Percentiles rank a stretch among this genome's conserved stretches.
Conservation (phyloP, 768 basidiomycete species). For the Omphalotus guepiniiformis region DNA sequence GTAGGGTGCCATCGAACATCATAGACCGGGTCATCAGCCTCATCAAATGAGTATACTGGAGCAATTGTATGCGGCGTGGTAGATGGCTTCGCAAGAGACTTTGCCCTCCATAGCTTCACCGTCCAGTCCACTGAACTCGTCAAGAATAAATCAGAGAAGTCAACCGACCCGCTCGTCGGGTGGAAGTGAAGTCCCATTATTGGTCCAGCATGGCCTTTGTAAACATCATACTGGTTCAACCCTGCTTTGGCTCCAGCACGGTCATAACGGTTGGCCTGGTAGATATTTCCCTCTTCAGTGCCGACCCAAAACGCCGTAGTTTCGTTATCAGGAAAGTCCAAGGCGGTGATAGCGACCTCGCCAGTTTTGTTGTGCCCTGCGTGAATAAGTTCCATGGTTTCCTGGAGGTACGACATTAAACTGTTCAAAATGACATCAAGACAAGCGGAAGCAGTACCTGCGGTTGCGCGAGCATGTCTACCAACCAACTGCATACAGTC, state of each 20-base stretch:
- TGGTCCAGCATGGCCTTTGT: slow-evolving; percentile 89
- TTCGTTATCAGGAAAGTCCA: slow-evolving; percentile 95
- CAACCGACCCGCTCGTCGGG: slow-evolving; percentile 84
- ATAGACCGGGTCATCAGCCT: slow-evolving; percentile 98
- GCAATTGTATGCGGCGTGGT: slow-evolving; percentile 53
- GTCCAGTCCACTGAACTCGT: slow-evolving; percentile 97
- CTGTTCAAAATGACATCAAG: not conserved
- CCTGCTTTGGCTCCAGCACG: slow-evolving; percentile 97
- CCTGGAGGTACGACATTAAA: slow-evolving; percentile 41
- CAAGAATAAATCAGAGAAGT: slow-evolving; percentile 94
- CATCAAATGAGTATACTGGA: slow-evolving; percentile 92
- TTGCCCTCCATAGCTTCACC: slow-evolving; percentile 92
- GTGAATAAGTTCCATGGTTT: slow-evolving; percentile 88
- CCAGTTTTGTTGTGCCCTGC: slow-evolving; percentile 94
- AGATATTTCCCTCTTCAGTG: slow-evolving; percentile 96
- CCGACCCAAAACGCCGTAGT: slow-evolving; percentile 97
- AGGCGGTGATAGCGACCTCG: slow-evolving; percentile 89
- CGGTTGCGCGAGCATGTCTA: slow-evolving; percentile 98
- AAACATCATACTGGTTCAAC: slow-evolving; percentile 88
- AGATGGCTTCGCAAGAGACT: slow-evolving; percentile 70
- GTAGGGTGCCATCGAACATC: slow-evolving; percentile 98
- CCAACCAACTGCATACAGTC: slow-evolving; percentile 94
- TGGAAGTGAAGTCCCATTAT: slow-evolving; percentile 96
- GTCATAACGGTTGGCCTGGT: slow-evolving; percentile 95
- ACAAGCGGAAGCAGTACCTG: slow-evolving; percentile 50